Evolutionary conservation across 805 yeast species (phyloP), one percentile per base, ranked within the genome.

Genomic region (Candida piceae): DNA sequence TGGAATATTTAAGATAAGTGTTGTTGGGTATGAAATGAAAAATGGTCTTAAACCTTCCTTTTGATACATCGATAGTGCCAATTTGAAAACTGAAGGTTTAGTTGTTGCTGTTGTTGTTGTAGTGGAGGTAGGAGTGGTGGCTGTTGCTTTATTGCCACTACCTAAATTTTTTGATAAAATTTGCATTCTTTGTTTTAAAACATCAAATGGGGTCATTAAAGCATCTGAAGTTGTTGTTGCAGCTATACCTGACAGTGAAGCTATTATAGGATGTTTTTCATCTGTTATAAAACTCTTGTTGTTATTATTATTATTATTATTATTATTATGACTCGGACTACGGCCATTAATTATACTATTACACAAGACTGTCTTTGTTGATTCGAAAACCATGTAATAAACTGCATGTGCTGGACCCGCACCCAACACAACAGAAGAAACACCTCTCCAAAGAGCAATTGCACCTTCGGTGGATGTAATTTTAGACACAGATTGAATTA

Each of bases 401-500:
- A 93, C 83, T 4, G 97, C 97, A 64, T 90, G 98, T 3, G 97
- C 97, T 3, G 98, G 98, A 6, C 98, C 98, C n/a, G 98, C 97
- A 26, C 98, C 98, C 43, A 90, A 57, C 3, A 88, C 80, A 41
- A 93, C 95, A 1, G 96, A 84, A 17, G 87, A 80, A 13, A 90
- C 85, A 38, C 98, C 98, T 55, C 95, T 72, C 95, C 97, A 90
- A 20, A 93, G 71, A 1, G 95, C 84, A 35, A 75, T 55, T 5
- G 90, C 83, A 2, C 98, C 98, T 60, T 90, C 97, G 13, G 82
- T 70, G 12, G 95, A 74, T n/a, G 85, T 72, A 39, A 93, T 88
- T 49, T 73, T 72, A 16, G 87, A 68, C 31, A 87, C 78, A 17
- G 93, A 78, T 30, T 74, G 68, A 19, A 86, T 66, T 29, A 90